Base-by-base conservation (phyloP, 257 asterid species). In the Solanum appendiculatum region DNA sequence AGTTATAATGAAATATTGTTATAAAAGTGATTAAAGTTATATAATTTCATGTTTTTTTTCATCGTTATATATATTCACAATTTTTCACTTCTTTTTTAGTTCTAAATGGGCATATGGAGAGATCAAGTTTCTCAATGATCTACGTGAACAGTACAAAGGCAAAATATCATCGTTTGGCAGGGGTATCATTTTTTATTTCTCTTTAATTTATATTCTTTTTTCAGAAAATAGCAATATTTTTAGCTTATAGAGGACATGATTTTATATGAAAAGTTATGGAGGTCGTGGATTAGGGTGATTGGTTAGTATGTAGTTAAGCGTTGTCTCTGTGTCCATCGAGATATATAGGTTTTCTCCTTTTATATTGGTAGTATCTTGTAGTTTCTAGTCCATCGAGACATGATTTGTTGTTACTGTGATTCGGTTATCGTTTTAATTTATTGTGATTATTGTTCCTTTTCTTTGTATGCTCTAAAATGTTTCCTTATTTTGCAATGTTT, bases 111-210 rank as follows among this genome's bases (percentile, higher is more conserved):
- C 37, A 77, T 16, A 5, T 5, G 0, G 0, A 12, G 60, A 77
- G 4, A 42, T 77, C 15, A 0, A 25, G 15, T 27, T 3, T 77
- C 84, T 77, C 63, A 77, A 77, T 77, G 16, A 2, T 1, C 14
- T 77, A 9, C 9, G 34, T 42, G 3, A 25, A 2, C 13, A 0
- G 9, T 77, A 77, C 36, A 25, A 1, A 37, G 12, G 7, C n/a
- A 15, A 31, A 69, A 0, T 1, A 31, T 15, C 40, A 2, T 25
- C 9, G 0, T 15, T 0, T 31, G 1, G 0, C 2, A 1, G 0
- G 1, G 78, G 78, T 70, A 70, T 33, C 14, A 16, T 16, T 70
- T 70, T 16, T 70, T 12, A 7, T 8, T 33, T 70, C n/a, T 58
- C 29, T 70, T 8, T 70, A 16, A 31, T 6, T 54, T 6, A 51